Conservation (phyloP, 306 rosid genomes). For the Fragaria iinumae region DNA sequence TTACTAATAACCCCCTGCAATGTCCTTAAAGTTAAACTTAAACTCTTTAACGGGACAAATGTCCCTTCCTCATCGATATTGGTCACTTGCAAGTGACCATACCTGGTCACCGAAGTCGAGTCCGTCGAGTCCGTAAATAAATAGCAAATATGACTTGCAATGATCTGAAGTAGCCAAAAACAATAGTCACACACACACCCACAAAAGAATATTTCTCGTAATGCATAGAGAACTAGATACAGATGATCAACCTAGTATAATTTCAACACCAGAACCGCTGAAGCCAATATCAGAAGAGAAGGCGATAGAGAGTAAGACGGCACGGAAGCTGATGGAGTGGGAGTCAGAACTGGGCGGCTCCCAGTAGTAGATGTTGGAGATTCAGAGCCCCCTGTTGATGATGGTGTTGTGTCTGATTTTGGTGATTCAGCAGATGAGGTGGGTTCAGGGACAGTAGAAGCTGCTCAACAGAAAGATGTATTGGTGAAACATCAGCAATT, state of each 20-base stretch:
- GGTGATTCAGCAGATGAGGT: conserved; percentile 57
- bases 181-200: conserved; percentile 26
- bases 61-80: too few relatives aligned
- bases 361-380: conserved; percentile 50
- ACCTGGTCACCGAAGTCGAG: too few relatives aligned
- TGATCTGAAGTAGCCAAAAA: neutral
- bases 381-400: conserved; percentile 42
- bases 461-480: conserved; percentile 26
- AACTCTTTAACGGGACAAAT: too few relatives aligned
- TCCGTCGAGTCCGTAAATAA: too few relatives aligned
- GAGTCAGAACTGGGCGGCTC: conserved; percentile 55
- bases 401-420: conserved; percentile 46
- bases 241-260: conserved; percentile 30
- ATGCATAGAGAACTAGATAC: neutral
- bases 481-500: neutral
- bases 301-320: conserved; percentile 39
- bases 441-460: conserved; percentile 47
- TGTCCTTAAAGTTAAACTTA: too few relatives aligned
- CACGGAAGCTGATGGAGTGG: conserved; percentile 66
- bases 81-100: too few relatives aligned
- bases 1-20: too few relatives aligned
- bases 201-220: conserved; percentile 21
- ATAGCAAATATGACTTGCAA: neutral
- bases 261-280: conserved; percentile 39
- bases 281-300: conserved; percentile 38